A percentile compares a stretch with the other conserved stretches of the same genome.
phyloP scores from a whole-genome alignment of 805 yeast species.

The Blastobotrys americana region DNA sequence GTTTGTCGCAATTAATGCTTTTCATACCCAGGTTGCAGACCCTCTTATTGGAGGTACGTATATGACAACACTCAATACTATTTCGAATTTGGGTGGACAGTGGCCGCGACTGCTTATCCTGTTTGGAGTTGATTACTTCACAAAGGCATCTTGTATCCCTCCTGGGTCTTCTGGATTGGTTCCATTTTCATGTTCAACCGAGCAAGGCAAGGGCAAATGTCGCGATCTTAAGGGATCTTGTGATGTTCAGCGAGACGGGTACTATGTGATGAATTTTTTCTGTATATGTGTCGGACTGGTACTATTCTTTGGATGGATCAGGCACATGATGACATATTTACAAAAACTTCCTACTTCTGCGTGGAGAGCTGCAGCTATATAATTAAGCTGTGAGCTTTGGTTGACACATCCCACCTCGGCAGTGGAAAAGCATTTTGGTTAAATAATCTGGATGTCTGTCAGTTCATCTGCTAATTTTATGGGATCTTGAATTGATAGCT shows the following conservation, averaged over 20 bases:
- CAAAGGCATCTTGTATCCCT: slow-evolving; percentile 51
- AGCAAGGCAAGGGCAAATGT: slow-evolving; percentile 45
- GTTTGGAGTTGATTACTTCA: slow-evolving; percentile 70
- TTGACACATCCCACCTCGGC: no score
- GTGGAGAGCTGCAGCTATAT: slow-evolving; percentile 79
- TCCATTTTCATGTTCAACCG: slow-evolving; percentile 31
- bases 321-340: slow-evolving; percentile 50
- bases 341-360: slow-evolving; percentile 67
- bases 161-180: slow-evolving; percentile 13
- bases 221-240: slow-evolving; percentile 49
- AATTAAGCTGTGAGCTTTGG: no score
- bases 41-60: slow-evolving; percentile 96
- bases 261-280: slow-evolving; percentile 64
- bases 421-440: no score
- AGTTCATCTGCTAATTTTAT: no score
- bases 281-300: slow-evolving; percentile 63
- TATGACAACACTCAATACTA: slow-evolving; percentile 91
- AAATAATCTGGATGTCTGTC: no score
- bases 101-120: slow-evolving; percentile 90
- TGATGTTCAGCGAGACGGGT: slow-evolving; percentile 62
- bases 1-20: slow-evolving; percentile 89
- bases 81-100: slow-evolving; percentile 91
- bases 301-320: slow-evolving; percentile 60
- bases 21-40: slow-evolving; percentile 93
- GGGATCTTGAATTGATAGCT: no score